A percentile compares a stretch with the other conserved stretches of the same genome.
These are phyloP conservation scores for Ascomycota sp. DNA, from an alignment of 2,329 filamentous ascomycete genomes.

Conservation along the genomic window DNA sequence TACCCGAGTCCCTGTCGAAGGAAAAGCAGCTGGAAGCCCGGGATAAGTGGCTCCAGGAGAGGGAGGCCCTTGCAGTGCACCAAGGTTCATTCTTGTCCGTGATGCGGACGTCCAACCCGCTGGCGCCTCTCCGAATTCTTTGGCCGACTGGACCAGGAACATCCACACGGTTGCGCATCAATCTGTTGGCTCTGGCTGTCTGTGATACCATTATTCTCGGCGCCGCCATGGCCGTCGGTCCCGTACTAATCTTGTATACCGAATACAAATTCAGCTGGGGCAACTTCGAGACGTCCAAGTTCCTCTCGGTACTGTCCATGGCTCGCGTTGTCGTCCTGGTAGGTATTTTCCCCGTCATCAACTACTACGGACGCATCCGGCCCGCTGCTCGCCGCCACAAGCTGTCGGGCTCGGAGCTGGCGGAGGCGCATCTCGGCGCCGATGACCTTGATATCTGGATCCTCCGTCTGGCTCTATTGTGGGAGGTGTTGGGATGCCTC, in stretches of 20 bases:
- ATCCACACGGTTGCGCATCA: conserved; percentile 41
- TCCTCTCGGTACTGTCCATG: conserved; percentile 58
- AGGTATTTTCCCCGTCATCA: conserved; percentile 50
- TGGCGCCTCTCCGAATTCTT: conserved; percentile 58
- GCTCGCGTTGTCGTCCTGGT: conserved; percentile 57
- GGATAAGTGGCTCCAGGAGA: conserved; percentile 36
- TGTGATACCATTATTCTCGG: conserved; percentile 69
- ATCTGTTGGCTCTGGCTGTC: conserved; percentile 58
- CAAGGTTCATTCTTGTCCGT: conserved; percentile 10
- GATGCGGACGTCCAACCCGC: conserved; percentile 35
- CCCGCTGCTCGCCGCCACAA: conserved; percentile 20
- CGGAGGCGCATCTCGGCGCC: conserved; percentile 40
- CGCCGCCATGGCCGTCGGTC: conserved; percentile 55
- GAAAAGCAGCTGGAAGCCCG: conserved; percentile 47
- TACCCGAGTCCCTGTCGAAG: conserved; percentile 69
- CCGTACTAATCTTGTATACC: conserved; percentile 67
- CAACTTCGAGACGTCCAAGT: conserved; percentile 56
- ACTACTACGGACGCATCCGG: conserved; percentile 45
- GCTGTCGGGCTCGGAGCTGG: conserved; percentile 12
- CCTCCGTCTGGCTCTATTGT: conserved; percentile 50
- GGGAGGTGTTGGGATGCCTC: conserved; percentile 52
- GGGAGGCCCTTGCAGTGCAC: conserved; percentile 13
- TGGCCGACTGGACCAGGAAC: conserved; percentile 45
- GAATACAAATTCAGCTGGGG: conserved; percentile 65
- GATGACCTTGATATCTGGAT: conserved; percentile 58